Evolutionary conservation across 139 green algal genomes (phyloP), one percentile per base, ranked within the genome.

Genomic region (Monoraphidium neglectum): DNA sequence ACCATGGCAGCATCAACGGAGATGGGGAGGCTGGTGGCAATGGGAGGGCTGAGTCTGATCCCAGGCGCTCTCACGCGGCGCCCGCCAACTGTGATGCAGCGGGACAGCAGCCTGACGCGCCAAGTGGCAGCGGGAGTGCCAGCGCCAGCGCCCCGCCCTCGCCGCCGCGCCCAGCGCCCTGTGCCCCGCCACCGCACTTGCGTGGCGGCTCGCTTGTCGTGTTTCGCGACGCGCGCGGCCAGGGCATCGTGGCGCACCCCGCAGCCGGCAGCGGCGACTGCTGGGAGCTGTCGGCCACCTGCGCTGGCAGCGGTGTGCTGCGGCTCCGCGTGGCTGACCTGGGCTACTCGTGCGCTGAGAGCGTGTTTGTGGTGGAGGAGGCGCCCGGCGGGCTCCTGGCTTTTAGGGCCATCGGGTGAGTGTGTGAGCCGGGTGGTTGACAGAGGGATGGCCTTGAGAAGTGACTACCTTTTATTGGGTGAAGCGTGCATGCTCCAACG

Each of bases 161-260:
- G 8, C 8, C 43, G 43, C 12, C 43, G 8, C 8, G 43, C 43
- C 43, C 43, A 12, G 8, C 43, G 43, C 43, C 12, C 43, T 12
- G 33, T 8, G 18, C 4, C 33, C 40, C 24, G 15, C 33, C 30
- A 35, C 37, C 40, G 23, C 24, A 32, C 15, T 10, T 40, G 18
- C 30, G 62, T 3, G 30, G 21, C 35, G 73, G 73, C 26, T 49
- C 47, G 28, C 30, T 79, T 3, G 73, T 79, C 2, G 71, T 46
- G 46, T 79, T 79, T 35, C 33, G 56, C n/a, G 64, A 79, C 73
- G 49, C 32, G 33, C 49, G n/a, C 3, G 73, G 64, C 35, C 63
- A 79, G 35, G 49, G 24, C 32, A 49, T 54, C 24, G 26, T 73
- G 35, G 63, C 73, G 4, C 61, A 78, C 28, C 72, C n/a, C n/a